phyloP scores from a whole-genome alignment of 1,139 yeast genomes.

The Sporopachydermia cereana region DNA sequence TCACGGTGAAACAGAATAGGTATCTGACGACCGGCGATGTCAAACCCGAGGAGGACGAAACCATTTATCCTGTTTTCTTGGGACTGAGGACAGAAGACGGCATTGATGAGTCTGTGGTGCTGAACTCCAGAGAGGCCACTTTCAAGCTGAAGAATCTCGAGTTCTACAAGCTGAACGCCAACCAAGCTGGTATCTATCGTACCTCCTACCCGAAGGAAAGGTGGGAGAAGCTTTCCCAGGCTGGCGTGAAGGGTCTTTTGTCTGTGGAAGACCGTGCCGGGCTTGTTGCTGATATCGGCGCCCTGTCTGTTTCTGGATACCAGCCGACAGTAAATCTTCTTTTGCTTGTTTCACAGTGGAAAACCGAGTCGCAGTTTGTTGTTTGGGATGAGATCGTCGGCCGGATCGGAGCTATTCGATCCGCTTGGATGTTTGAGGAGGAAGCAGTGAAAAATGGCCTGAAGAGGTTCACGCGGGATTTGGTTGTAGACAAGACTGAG shows the following conservation, averaged over 20 bases:
- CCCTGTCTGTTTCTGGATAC: constrained; percentile 64
- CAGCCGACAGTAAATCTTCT: constrained; percentile 56
- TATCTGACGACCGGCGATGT: constrained; percentile 74
- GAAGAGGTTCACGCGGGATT: constrained; percentile 43
- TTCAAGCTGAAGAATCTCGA: constrained; percentile 31
- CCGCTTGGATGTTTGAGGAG: constrained; percentile 64
- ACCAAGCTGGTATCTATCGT: constrained; percentile 75
- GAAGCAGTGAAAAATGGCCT: constrained; percentile 43
- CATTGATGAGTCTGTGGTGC: constrained; percentile 48
- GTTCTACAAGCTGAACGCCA: constrained; percentile 71
- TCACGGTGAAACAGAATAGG: constrained; percentile 58
- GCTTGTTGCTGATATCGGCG: constrained; percentile 70
- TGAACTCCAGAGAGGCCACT: constrained; percentile 42
- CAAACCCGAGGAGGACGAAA: constrained; percentile 54
- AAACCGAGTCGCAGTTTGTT: constrained; percentile 52
- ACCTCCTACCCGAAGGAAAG: constrained; percentile 68
- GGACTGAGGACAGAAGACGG: constrained; percentile 60
- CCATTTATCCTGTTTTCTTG: constrained; percentile 75
- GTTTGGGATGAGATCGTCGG: constrained; percentile 68
- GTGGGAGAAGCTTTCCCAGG: constrained; percentile 61
- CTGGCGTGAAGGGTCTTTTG: constrained; percentile 52
- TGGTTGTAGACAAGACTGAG: constrained; percentile 47
- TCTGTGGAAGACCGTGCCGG: constrained; percentile 82
- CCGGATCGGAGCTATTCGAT: constrained; percentile 42
- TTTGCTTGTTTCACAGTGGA: constrained; percentile 57